Evolutionary conservation across 495 filamentous ascomycete genomes (phyloP).

Genomic region (Talaromyces adpressus): DNA sequence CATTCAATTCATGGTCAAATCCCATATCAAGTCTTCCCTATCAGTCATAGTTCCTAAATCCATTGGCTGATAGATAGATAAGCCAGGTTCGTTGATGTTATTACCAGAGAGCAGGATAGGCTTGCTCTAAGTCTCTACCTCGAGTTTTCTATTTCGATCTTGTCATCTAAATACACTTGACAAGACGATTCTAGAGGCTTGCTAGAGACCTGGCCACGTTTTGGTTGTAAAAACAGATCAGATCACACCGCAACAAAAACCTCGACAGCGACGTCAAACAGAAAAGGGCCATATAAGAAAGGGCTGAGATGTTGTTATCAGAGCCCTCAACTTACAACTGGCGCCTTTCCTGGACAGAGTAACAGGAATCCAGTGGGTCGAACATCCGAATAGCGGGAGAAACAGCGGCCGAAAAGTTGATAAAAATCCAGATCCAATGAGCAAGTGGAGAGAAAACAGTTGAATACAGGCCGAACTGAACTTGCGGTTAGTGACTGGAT

Average conservation of each 20-base stretch:
- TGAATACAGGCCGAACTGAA: neutral
- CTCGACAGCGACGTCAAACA: conserved; percentile 27
- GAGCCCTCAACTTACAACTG: conserved; percentile 19
- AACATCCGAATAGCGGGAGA: neutral
- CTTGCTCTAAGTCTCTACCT: neutral
- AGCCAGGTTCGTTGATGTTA: neutral
- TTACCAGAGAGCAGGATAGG: neutral
- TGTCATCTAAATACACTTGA: neutral
- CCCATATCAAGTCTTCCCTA: neutral
- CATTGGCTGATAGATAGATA: neutral
- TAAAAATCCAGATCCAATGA: neutral
- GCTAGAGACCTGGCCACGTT: conserved; percentile 63
- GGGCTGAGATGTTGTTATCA: conserved; percentile 48
- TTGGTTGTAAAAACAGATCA: conserved; percentile 76
- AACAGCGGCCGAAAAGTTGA: neutral
- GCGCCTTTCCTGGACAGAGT: conserved; percentile 17
- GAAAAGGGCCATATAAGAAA: conserved; percentile 15
- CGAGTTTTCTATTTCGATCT: neutral
- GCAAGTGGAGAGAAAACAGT: neutral
- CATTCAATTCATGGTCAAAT: neutral
- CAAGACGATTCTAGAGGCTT: neutral
- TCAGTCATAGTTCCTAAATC: neutral
- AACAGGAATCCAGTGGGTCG: conserved; percentile 2
- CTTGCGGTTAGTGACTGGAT: conserved; percentile 1
- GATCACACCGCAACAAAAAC: conserved; percentile 42